Base-by-base conservation (phyloP, 495 filamentous ascomycete species). In the Hyphodiscus hymeniophilus region DNA sequence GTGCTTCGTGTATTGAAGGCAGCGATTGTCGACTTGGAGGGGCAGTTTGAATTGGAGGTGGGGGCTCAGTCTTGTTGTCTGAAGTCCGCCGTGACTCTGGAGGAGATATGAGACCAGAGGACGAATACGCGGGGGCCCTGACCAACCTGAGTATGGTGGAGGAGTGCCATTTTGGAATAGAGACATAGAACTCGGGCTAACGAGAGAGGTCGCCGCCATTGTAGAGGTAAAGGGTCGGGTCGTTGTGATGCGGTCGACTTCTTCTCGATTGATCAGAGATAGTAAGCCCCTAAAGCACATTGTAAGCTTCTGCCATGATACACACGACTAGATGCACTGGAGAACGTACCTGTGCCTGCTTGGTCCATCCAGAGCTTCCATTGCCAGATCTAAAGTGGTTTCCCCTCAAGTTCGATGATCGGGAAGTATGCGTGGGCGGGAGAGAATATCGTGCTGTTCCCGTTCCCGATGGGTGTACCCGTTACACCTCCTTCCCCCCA, bases 111-210 rank as follows among this genome's bases (percentile, higher is more conserved):
- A 61, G 48, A 22, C 58, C 55, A 42, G 54, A 54, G 69, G 58
- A 74, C 68, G 7, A 75, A 62, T 47, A 66, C 52, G 34, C 50
- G 50, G 1, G 55, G 12, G 60, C 57, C 8, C 65, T 57, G 16
- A 69, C 50, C 20, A 70, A 60, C 51, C 74, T 77, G 12, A 50
- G 70, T 21, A 66, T 55, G 23, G 84, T 62, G 8, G 84, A 60
- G 61, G 84, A 69, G 32, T 69, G 51, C 28, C 80, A 74, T 51
- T 82, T 80, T 36, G 12, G n/a, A 8, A 81, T 74, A 62, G 82
- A 77, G 4, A 79, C 76, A 65, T 83, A 76, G 41, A 80, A 76
- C 46, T 30, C 5, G 54, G 54, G 30, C 50, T 57, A 36, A 48
- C 48, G 39, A 55, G 38, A 22, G 53, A 35, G 3, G 52, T 42